A percentile compares a stretch with the other conserved stretches of the same genome.
These are phyloP conservation scores for Tripterygium wilfordii DNA, from an alignment of 177 flowering plant species.

Conservation along the genomic window DNA sequence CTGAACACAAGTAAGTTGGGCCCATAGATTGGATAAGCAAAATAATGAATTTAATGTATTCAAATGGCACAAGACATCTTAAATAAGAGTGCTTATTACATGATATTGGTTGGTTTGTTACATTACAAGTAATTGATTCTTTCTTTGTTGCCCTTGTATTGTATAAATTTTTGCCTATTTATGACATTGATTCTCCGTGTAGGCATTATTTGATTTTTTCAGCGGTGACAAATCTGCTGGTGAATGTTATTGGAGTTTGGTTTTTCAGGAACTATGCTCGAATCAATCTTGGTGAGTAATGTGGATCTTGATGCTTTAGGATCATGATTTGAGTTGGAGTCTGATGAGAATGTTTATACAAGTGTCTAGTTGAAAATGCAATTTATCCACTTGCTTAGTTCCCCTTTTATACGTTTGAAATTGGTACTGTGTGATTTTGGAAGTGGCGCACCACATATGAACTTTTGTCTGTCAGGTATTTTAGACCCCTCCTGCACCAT, in stretches of 20 bases:
- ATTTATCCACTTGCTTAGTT: too few relatives aligned
- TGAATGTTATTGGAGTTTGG: slow-evolving; percentile 97
- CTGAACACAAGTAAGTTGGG: slow-evolving; percentile 92
- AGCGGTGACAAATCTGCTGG: slow-evolving; percentile 87
- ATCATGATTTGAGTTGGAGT: neutral
- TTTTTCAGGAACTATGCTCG: slow-evolving; percentile 97
- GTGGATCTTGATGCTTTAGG: slow-evolving; percentile 1
- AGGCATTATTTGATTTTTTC: slow-evolving; percentile 98
- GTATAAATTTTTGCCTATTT: too few relatives aligned
- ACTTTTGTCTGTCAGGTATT: too few relatives aligned
- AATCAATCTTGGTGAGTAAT: slow-evolving; percentile 63
- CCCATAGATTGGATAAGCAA: neutral
- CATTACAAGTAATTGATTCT: too few relatives aligned
- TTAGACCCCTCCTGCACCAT: too few relatives aligned
- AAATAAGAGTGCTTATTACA: neutral
- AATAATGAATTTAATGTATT: neutral
- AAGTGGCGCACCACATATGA: too few relatives aligned
- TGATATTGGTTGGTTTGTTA: too few relatives aligned
- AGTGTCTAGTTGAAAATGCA: too few relatives aligned
- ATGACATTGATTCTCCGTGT: slow-evolving; percentile 4
- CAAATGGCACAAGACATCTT: neutral
- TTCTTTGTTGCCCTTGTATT: neutral
- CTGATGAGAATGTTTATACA: too few relatives aligned
- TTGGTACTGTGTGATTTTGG: too few relatives aligned
- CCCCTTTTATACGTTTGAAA: too few relatives aligned